Percentiles rank a stretch among this genome's conserved stretches.
These are phyloP conservation scores for Hypoxylon crocopeplum DNA, from an alignment of 495 filamentous ascomycete genomes.

Conservation along the genomic window DNA sequence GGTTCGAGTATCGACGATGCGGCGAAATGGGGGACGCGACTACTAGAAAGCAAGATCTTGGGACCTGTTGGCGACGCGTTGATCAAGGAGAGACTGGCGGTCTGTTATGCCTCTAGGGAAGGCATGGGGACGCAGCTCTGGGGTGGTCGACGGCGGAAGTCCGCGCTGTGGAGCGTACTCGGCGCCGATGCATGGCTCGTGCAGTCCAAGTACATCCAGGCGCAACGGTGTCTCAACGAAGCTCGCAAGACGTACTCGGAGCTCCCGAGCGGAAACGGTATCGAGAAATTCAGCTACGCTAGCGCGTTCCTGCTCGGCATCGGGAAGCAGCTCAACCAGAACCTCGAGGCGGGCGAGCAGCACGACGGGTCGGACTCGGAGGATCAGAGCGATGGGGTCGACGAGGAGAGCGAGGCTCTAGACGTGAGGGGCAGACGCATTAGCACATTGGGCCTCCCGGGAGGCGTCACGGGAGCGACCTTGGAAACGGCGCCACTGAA, in stretches of 20 bases:
- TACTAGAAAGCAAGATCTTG: conserved; percentile 77
- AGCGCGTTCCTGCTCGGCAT: conserved; percentile 70
- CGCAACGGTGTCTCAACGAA: conserved; percentile 73
- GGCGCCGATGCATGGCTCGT: conserved; percentile 83
- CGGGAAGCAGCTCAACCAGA: conserved; percentile 63
- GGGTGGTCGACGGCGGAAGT: conserved; percentile 78
- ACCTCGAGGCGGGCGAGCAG: conserved; percentile 48
- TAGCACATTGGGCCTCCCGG: conserved; percentile 50
- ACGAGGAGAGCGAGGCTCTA: conserved; percentile 68
- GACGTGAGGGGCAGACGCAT: conserved; percentile 47
- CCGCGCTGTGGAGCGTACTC: conserved; percentile 87
- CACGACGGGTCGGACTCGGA: conserved; percentile 40
- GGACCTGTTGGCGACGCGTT: conserved; percentile 79
- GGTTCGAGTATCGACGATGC: conserved; percentile 84
- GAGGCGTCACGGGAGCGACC: conserved; percentile 36
- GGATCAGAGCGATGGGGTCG: conserved; percentile 54
- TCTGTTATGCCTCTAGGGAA: conserved; percentile 78
- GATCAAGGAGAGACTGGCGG: conserved; percentile 80
- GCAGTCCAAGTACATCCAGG: conserved; percentile 71
- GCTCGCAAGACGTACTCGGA: conserved; percentile 72
- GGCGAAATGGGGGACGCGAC: conserved; percentile 79
- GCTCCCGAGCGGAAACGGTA: conserved; percentile 61
- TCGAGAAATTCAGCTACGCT: conserved; percentile 61
- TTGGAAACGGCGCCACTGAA: conserved; percentile 58
- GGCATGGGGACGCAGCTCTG: conserved; percentile 67